Percentiles rank a stretch among this genome's conserved stretches.
phyloP scores from a whole-genome alignment of 2,329 filamentous ascomycete genomes.

The Xylariomycetidae sp. region DNA sequence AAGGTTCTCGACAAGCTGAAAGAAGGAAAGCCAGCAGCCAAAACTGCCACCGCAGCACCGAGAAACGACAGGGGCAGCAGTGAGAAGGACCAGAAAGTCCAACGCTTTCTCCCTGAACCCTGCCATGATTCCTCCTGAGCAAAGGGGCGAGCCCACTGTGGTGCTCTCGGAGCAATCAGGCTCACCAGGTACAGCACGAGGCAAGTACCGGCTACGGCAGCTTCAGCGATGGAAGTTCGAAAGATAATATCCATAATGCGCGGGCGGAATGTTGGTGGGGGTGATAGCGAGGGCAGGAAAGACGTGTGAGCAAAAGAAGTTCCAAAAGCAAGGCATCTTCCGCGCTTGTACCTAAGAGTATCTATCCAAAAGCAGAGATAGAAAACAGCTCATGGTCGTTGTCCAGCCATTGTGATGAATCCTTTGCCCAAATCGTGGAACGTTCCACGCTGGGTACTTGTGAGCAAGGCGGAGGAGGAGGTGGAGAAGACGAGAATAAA shows the following conservation, averaged over 20 bases:
- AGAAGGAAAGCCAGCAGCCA: conserved; percentile 26
- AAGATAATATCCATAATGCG: conserved; percentile 15
- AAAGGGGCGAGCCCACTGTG: conserved; percentile 39
- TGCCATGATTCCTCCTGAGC: conserved; percentile 32
- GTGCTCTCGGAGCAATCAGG: conserved; percentile 25
- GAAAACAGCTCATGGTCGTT: no score
- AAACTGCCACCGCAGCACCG: conserved; percentile 30
- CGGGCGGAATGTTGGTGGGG: not conserved
- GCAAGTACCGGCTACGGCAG: conserved; percentile 24
- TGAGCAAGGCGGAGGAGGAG: no score
- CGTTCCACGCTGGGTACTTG: no score
- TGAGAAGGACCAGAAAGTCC: conserved; percentile 35
- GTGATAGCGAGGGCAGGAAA: no score
- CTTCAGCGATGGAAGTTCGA: conserved; percentile 22
- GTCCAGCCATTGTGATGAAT: no score
- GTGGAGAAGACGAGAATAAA: no score
- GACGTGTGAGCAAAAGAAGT: no score
- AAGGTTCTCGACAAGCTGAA: conserved; percentile 23
- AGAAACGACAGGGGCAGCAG: conserved; percentile 28
- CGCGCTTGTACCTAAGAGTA: no score
- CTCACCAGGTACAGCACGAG: conserved; percentile 24
- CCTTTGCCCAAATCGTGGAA: no score
- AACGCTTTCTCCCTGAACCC: conserved; percentile 19
- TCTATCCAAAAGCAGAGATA: no score
- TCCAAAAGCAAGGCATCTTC: no score